Conservation (phyloP, 768 basidiomycete species). For the Kwoniella heveanensis region DNA sequence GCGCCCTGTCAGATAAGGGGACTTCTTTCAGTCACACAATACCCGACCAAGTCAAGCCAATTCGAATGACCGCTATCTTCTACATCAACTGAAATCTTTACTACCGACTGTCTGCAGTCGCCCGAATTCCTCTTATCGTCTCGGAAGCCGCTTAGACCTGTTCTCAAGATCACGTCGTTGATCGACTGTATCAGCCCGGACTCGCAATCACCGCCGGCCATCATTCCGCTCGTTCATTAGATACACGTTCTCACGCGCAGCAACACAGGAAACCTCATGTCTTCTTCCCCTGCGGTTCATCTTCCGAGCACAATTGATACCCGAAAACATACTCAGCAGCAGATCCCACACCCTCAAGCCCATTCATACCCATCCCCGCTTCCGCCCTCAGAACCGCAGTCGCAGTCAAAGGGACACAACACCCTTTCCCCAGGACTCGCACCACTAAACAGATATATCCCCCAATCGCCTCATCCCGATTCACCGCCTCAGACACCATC, state of each 20-base stretch:
- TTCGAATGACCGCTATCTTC: too few species aligned
- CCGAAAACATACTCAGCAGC: not conserved
- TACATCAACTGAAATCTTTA: too few species aligned
- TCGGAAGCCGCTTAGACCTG: too few species aligned
- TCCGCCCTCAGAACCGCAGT: constrained; percentile 6
- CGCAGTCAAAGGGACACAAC: constrained; percentile 11
- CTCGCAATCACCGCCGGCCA: not conserved
- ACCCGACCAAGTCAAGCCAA: too few species aligned
- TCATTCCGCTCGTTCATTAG: not conserved
- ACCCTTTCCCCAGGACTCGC: constrained; percentile 1
- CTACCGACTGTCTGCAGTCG: too few species aligned
- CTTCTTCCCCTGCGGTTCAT: not conserved
- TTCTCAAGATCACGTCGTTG: not conserved
- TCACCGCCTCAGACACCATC: constrained; percentile 27
- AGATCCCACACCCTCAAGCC: not conserved
- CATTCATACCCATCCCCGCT: not conserved
- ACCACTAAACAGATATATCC: constrained; percentile 20
- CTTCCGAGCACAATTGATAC: not conserved
- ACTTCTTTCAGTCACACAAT: too few species aligned
- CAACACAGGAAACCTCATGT: constrained; percentile 2
- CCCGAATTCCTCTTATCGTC: too few species aligned
- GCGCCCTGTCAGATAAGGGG: too few species aligned
- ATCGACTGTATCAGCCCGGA: not conserved
- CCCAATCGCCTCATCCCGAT: constrained; percentile 24
- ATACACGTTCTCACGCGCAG: not conserved